Evolutionary conservation across 306 rosid genomes (phyloP).

Genomic region (Prunus fruticosa): DNA sequence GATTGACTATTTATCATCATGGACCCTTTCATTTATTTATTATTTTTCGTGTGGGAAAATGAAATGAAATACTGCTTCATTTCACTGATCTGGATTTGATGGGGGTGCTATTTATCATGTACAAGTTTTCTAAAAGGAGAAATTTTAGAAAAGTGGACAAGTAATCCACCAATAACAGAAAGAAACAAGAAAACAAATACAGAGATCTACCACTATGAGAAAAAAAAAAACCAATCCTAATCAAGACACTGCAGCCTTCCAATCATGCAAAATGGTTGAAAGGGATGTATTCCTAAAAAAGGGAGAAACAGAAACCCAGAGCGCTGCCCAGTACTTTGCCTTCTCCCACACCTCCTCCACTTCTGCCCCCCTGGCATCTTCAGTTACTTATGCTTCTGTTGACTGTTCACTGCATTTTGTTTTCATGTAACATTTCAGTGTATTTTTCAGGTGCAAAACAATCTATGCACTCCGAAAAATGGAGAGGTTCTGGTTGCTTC

Average conservation of each 20-base stretch:
- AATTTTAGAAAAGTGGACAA: too few species aligned
- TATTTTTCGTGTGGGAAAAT: not conserved
- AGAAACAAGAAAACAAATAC: too few species aligned
- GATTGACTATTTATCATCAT: not conserved
- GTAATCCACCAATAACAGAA: too few species aligned
- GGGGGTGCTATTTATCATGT: not conserved
- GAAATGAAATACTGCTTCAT: not conserved
- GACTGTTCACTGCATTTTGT: constrained; percentile 5
- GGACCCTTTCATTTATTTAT: not conserved
- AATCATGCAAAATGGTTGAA: too few species aligned
- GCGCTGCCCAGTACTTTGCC: too few species aligned
- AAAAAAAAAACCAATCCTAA: too few species aligned
- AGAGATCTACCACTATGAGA: too few species aligned
- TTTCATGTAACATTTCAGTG: constrained; percentile 18
- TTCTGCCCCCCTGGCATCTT: too few species aligned
- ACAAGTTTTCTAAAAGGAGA: not conserved
- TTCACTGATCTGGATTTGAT: not conserved
- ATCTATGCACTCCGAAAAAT: constrained; percentile 95
- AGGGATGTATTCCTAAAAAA: too few species aligned
- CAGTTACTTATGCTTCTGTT: constrained; percentile 5
- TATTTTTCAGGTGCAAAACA: constrained; percentile 80
- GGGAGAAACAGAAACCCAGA: too few species aligned
- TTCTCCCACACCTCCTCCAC: too few species aligned
- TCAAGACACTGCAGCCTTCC: too few species aligned
- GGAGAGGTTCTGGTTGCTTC: constrained; percentile 98